These are phyloP conservation scores for Candida xyloterini DNA, from an alignment of 805 yeast species.

Conservation along the genomic window DNA sequence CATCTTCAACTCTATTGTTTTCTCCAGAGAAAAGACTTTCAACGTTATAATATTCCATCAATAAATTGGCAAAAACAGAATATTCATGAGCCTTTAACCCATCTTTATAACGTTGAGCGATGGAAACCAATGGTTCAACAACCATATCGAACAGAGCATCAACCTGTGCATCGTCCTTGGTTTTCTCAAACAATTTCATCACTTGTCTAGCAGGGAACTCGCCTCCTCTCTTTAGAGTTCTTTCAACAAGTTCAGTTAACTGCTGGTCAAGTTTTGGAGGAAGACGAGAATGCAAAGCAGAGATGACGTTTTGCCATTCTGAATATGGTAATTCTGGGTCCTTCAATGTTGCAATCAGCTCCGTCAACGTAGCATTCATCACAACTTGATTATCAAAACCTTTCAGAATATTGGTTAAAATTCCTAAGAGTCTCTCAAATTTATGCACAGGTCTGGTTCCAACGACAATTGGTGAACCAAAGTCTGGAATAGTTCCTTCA, in stretches of 20 bases:
- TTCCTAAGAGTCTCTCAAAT: slow-evolving; percentile 54
- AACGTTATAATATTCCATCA: slow-evolving; percentile 70
- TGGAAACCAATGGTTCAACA: slow-evolving; percentile 68
- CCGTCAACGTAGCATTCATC: slow-evolving; percentile 77
- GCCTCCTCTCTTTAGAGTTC: slow-evolving; percentile 61
- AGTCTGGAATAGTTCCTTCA: slow-evolving; percentile 88
- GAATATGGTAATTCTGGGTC: slow-evolving; percentile 85
- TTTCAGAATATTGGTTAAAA: slow-evolving; percentile 72
- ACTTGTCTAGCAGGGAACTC: slow-evolving; percentile 94
- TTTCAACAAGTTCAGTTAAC: slow-evolving; percentile 62
- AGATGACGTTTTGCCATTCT: slow-evolving; percentile 81
- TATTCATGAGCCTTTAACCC: slow-evolving; percentile 87
- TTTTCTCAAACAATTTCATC: slow-evolving; percentile 65
- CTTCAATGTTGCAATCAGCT: slow-evolving; percentile 67
- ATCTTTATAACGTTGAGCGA: slow-evolving; percentile 65
- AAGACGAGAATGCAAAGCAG: slow-evolving; percentile 90
- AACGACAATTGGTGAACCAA: slow-evolving; percentile 76
- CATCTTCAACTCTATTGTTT: slow-evolving; percentile 81
- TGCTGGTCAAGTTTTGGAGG: slow-evolving; percentile 73
- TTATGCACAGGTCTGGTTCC: slow-evolving; percentile 85
- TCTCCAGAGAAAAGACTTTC: slow-evolving; percentile 78
- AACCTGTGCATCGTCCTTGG: slow-evolving; percentile 44
- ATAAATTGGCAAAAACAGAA: slow-evolving; percentile 62
- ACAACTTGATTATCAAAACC: slow-evolving; percentile 97
- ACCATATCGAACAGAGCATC: slow-evolving; percentile 53